A percentile compares a stretch with the other conserved stretches of the same genome.
phyloP scores from a whole-genome alignment of 192 early-diverging fungal genomes.

The Coemansia erecta region DNA sequence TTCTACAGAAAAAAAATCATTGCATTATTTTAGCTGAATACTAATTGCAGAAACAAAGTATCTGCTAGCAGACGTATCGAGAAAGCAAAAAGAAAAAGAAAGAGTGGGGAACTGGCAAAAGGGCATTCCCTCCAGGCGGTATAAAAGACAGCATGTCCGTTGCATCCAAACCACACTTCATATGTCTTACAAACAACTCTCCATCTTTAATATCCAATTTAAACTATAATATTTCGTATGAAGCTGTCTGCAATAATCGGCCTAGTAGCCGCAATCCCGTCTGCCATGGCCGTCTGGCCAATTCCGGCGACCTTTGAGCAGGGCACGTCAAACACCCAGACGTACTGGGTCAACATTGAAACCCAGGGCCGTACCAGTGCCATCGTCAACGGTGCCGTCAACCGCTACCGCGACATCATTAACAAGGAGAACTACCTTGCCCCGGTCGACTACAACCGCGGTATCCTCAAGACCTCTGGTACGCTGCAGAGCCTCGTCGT shows the following conservation, averaged over 20 bases:
- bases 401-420: slow-evolving; percentile 38
- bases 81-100: background rate
- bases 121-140: no score
- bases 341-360: slow-evolving; percentile 20
- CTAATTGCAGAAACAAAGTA: no score
- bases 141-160: no score
- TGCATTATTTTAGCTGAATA: no score
- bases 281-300: slow-evolving; percentile 42
- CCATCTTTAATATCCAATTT: no score
- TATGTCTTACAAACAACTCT: no score
- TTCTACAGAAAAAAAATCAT: no score
- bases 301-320: slow-evolving; percentile 31
- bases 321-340: slow-evolving; percentile 34
- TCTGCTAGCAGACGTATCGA: no score
- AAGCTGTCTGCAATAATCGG: slow-evolving; percentile 35
- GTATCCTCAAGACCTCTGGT: slow-evolving; percentile 25
- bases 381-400: slow-evolving; percentile 22
- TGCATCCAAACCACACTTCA: no score
- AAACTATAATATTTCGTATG: no score
- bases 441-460: slow-evolving; percentile 41
- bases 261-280: slow-evolving; percentile 30
- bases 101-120: no score
- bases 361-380: slow-evolving; percentile 14
- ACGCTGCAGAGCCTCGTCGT: slow-evolving; percentile 24
- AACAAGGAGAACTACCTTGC: slow-evolving; percentile 36